phyloP scores from a whole-genome alignment of 2,329 filamentous ascomycete genomes.

The Neopestalotiopsis clavispora region DNA sequence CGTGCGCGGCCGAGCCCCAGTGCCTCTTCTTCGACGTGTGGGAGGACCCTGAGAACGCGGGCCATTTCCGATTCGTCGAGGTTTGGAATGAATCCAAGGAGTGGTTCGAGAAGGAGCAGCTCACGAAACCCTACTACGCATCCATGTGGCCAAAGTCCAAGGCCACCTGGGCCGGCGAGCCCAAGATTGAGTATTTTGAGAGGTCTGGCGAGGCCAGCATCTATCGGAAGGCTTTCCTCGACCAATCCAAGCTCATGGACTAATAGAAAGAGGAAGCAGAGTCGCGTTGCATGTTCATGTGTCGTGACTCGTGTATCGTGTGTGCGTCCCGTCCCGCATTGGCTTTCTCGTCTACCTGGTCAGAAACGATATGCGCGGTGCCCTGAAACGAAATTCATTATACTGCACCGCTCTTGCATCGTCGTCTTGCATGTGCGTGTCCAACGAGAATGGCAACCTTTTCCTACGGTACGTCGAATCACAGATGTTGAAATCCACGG shows the following conservation, averaged over 20 bases:
- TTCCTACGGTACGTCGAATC: too few species aligned
- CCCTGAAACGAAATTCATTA: too few species aligned
- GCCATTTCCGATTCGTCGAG: slow-evolving; percentile 23
- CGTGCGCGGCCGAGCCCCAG: slow-evolving; percentile 21
- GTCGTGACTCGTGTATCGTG: background rate
- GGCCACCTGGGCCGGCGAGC: slow-evolving; percentile 20
- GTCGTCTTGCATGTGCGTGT: too few species aligned
- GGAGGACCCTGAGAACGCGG: slow-evolving; percentile 18
- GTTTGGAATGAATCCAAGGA: slow-evolving; percentile 18
- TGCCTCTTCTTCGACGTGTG: slow-evolving; percentile 23
- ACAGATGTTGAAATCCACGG: too few species aligned
- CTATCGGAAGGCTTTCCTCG: slow-evolving; percentile 11
- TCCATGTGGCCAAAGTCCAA: slow-evolving; percentile 18
- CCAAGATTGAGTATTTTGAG: slow-evolving; percentile 22
- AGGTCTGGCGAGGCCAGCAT: slow-evolving; percentile 14
- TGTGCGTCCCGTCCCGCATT: background rate
- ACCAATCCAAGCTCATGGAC: slow-evolving; percentile 5
- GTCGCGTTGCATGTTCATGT: background rate
- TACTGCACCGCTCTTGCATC: too few species aligned
- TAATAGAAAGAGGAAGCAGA: background rate
- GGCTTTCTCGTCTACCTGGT: too few species aligned
- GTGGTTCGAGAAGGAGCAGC: slow-evolving; percentile 22
- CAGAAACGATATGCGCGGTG: too few species aligned
- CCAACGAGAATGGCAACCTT: too few species aligned
- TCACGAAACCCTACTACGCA: slow-evolving; percentile 22